Evolutionary conservation across 345 rosid species (phyloP).

Genomic region (Salix purpurea): DNA sequence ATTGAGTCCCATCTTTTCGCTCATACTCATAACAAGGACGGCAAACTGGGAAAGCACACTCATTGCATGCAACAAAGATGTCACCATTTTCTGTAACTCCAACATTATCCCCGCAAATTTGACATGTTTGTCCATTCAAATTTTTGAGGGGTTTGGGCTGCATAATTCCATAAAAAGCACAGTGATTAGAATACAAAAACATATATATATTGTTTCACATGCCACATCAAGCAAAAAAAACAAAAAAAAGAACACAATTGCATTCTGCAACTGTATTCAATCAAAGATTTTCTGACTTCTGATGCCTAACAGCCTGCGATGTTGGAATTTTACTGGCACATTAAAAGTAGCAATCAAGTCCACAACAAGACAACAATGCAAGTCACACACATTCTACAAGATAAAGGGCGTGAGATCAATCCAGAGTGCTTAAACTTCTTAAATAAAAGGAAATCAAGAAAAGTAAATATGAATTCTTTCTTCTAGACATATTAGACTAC

Average conservation of each 20-base stretch:
- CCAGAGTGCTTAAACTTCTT: not conserved
- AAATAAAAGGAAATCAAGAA: not conserved
- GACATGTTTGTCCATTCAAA: slow-evolving; percentile 74
- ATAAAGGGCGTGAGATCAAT: not conserved
- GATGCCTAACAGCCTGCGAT: not conserved
- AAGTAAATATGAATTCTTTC: not conserved
- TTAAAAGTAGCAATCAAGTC: not conserved
- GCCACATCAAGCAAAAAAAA: not conserved
- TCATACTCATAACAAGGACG: slow-evolving; percentile 98
- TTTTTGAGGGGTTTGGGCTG: slow-evolving; percentile 86
- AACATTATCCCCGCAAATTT: slow-evolving; percentile 92
- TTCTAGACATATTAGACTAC: not conserved
- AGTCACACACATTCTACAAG: not conserved
- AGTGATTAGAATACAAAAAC: slow-evolving; percentile 13
- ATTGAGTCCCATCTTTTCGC: slow-evolving; percentile 95
- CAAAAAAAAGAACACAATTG: not conserved
- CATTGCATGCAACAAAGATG: slow-evolving; percentile 93
- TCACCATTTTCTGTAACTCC: slow-evolving; percentile 62
- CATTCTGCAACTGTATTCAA: not conserved
- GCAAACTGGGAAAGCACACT: slow-evolving; percentile 99
- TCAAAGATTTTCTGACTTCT: not conserved
- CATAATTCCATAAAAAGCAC: slow-evolving; percentile 20
- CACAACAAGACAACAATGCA: not conserved
- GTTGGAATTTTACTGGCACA: not conserved
- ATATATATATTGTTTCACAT: not conserved